Evolutionary conservation across 164 flowering plant species (phyloP).

Genomic region (Pachysandra terminalis): DNA sequence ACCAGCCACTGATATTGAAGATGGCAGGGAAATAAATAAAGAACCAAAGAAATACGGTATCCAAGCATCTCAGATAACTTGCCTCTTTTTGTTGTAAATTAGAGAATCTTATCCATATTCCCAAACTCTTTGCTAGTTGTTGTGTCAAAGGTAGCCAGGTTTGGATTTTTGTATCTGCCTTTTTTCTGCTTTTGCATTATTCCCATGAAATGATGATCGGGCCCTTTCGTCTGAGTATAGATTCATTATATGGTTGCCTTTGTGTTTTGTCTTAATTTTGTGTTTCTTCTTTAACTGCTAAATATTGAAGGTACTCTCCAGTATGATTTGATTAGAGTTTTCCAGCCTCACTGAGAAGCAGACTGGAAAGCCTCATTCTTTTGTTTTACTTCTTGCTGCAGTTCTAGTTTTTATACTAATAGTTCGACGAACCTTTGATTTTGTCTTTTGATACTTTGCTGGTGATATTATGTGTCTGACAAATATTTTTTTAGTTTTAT

Average conservation of each 20-base stretch:
- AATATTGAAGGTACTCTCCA: neutral
- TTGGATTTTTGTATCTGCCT: neutral
- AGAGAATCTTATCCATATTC: neutral
- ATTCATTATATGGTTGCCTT: neutral
- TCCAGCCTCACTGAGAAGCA: neutral
- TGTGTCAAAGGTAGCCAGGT: too few relatives aligned
- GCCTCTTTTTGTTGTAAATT: neutral
- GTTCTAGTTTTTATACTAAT: too few relatives aligned
- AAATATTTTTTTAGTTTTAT: too few relatives aligned
- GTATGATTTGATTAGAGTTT: neutral
- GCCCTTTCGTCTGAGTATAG: neutral
- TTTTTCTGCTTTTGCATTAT: neutral
- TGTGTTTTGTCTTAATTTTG: neutral
- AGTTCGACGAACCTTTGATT: too few relatives aligned
- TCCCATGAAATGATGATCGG: neutral
- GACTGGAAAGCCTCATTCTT: neutral
- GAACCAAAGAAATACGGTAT: constrained; percentile 69
- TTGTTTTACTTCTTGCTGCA: neutral
- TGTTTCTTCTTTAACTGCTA: neutral
- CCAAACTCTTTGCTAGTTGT: too few relatives aligned
- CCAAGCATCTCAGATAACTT: neutral
- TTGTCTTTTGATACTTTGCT: too few relatives aligned
- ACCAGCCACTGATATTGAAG: constrained; percentile 35
- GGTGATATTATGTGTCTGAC: too few relatives aligned
- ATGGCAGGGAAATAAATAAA: constrained; percentile 33